Evolutionary conservation across 129 eudicot genomes (phyloP), one percentile per base, ranked within the genome.

Genomic region (Artemisia argyi): DNA sequence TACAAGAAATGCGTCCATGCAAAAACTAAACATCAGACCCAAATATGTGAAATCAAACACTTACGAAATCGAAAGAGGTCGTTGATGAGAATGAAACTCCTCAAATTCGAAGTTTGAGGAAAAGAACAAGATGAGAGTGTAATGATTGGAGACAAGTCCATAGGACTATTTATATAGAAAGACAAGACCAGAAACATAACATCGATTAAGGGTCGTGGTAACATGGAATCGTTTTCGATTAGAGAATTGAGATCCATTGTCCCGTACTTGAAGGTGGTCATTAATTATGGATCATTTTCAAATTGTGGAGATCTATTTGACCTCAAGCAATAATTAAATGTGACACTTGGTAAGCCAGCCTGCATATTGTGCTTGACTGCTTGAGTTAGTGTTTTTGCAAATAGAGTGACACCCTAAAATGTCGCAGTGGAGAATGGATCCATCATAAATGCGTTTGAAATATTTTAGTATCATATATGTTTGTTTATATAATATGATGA

Each of bases 381-480:
- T 14, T 19, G 32, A 68, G 26, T 46, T 69, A 28, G 57, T 56
- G 46, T 75, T 26, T 28, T 16, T 32, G 71, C 61, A 55, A n/a
- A 72, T 19, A n/a, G 52, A 46, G 85, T 85, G 85, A 78, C 56
- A 60, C 50, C 81, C 92, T 90, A 66, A 69, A 82, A 79, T 68
- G 84, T 58, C 88, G 92, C 88, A 86, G 85, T 69, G 78, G 72
- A 83, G 84, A 71, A 70, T 90, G 96, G 94, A 83, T 85, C 93
- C 14, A 22, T 35, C 76, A 75, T 80, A 80, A 88, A 73, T 81
- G 71, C 56, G 44, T 42, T 65, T 20, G 59, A 8, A 24, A 22
- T 52, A 5, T 1, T 53, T 53, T 20, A n/a, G n/a, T 17, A 52
- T 7, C 46, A 39, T 39, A 39, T 26, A 12, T 67, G 15, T 69